Percentiles rank a stretch among this genome's conserved stretches.
Evolutionary conservation across 1,139 yeast species (phyloP).

Genomic region (Yamadazyma diddensiae): DNA sequence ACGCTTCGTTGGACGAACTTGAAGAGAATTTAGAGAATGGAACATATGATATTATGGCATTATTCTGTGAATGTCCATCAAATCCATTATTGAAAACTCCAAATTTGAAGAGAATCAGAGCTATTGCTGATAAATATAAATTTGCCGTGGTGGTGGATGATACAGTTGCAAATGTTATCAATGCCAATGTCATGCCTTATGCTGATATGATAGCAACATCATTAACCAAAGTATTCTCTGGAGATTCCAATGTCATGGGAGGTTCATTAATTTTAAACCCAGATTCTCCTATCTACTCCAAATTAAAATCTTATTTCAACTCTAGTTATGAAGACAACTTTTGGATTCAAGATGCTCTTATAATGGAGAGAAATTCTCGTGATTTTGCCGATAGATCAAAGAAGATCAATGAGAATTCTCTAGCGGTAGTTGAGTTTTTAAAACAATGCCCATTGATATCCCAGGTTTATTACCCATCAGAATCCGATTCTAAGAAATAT

Average conservation of each 20-base stretch:
- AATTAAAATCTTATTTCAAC: slow-evolving; percentile 52
- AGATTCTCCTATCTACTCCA: slow-evolving; percentile 47
- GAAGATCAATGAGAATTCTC: slow-evolving; percentile 67
- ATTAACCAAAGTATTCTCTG: slow-evolving; percentile 87
- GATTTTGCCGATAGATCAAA: slow-evolving; percentile 73
- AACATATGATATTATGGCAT: slow-evolving; percentile 57
- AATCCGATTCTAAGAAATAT: slow-evolving; percentile 51
- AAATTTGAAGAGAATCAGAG: slow-evolving; percentile 59
- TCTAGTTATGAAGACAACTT: slow-evolving; percentile 66
- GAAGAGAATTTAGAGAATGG: slow-evolving; percentile 63
- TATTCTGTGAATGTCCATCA: slow-evolving; percentile 92
- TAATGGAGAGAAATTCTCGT: slow-evolving; percentile 87
- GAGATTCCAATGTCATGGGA: slow-evolving; percentile 94
- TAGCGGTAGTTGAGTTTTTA: slow-evolving; percentile 50
- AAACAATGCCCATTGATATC: slow-evolving; percentile 50
- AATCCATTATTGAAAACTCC: slow-evolving; percentile 88
- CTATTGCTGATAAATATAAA: slow-evolving; percentile 63
- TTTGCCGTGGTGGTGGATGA: slow-evolving; percentile 89
- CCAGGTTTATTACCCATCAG: slow-evolving; percentile 68
- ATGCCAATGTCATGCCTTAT: slow-evolving; percentile 75
- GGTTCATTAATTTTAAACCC: slow-evolving; percentile 85
- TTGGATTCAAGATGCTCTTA: slow-evolving; percentile 95
- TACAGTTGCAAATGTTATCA: slow-evolving; percentile 87
- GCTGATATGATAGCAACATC: slow-evolving; percentile 87
- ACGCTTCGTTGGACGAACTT: slow-evolving; percentile 61